Base-by-base conservation (phyloP, 1,284 basidiomycete species). In the Microstroma glucosiphilum region DNA sequence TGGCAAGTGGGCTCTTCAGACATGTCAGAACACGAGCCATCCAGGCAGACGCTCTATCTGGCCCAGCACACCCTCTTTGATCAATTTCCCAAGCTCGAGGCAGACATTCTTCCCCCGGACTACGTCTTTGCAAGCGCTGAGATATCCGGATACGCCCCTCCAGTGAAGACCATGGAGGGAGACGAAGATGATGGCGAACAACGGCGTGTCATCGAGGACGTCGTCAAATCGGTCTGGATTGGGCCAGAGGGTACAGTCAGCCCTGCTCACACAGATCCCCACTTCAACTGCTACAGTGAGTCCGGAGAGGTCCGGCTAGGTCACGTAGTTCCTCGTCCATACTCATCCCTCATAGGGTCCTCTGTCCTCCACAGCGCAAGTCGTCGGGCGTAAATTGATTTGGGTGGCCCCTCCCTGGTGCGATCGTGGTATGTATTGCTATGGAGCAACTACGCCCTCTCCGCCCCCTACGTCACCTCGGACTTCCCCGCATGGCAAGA, bases 221-320 rank as follows among this genome's bases (percentile, higher is more conserved):
- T 54, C 11, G 83, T 91, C 12, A 80, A 90, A 46, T 96, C 94
- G 75, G 87, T 86, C 1, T 98, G 94, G 94, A 76, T 97, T 0
- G 94, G 94, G 0, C 90, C 89, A 0, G 82, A 81, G 61, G 85
- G 85, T 17, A 87, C 89, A 0, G 76, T 88, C 56, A 91, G 89
- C 9, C 93, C 93, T 2, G 90, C 94, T 1, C 94, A 98, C 80
- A 91, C 87, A n/a, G 94, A 98, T 77, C 92, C 92, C 0, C 96
- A 88, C 81, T 91, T 86, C 81, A 98, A 98, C 78, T 85, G 89
- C 68, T 97, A 90, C 79, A 86, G 30, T 37, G 30, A 37, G 91
- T 91, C 79, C n/a, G 66, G 82, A 66, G 56, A 58, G 9, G 17
- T n/a, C 23, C 57, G 55, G 25, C 21, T 53, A 15, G 30, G 30